Evolutionary conservation across 805 yeast genomes (phyloP).

Genomic region (Candida lessepsii): DNA sequence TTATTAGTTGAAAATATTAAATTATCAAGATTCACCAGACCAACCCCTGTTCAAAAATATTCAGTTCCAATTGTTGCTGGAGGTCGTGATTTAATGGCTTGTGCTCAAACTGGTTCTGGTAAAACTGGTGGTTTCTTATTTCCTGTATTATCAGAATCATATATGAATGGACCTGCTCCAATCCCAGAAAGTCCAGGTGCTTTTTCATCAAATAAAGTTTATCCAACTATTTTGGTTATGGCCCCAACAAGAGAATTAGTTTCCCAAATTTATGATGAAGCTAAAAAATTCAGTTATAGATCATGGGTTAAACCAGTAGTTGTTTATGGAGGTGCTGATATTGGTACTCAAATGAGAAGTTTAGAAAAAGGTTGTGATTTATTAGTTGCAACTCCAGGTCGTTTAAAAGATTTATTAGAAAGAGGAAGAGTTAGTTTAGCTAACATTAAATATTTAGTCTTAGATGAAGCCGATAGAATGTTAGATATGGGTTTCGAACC

Average conservation of each 20-base stretch:
- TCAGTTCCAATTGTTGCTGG: conserved; percentile 88
- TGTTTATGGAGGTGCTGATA: conserved; percentile 98
- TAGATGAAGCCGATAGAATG: conserved; percentile 99
- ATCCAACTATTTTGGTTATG: conserved; percentile 90
- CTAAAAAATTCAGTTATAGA: conserved; percentile 92
- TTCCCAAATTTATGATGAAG: conserved; percentile 93
- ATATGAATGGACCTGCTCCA: conserved; percentile 80
- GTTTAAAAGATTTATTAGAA: conserved; percentile 92
- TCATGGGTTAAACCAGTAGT: conserved; percentile 98
- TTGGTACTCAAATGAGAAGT: conserved; percentile 80
- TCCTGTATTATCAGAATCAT: conserved; percentile 94
- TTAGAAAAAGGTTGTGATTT: conserved; percentile 93
- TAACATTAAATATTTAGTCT: conserved; percentile 88
- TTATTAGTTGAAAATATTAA: conserved; percentile 83
- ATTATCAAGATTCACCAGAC: conserved; percentile 87
- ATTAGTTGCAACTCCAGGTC: conserved; percentile 98
- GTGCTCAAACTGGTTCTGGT: conserved; percentile 99
- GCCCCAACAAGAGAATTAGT: conserved; percentile 99
- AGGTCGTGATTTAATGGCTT: conserved; percentile 93
- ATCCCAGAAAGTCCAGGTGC: conserved; percentile 46
- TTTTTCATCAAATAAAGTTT: conserved; percentile 72
- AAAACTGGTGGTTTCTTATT: conserved; percentile 99
- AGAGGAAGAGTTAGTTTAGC: conserved; percentile 89
- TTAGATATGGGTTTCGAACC: conserved; percentile 99
- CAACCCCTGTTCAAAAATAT: conserved; percentile 96